Evolutionary conservation across 257 asterid genomes (phyloP).

Genomic region (Penstemon newberryi): DNA sequence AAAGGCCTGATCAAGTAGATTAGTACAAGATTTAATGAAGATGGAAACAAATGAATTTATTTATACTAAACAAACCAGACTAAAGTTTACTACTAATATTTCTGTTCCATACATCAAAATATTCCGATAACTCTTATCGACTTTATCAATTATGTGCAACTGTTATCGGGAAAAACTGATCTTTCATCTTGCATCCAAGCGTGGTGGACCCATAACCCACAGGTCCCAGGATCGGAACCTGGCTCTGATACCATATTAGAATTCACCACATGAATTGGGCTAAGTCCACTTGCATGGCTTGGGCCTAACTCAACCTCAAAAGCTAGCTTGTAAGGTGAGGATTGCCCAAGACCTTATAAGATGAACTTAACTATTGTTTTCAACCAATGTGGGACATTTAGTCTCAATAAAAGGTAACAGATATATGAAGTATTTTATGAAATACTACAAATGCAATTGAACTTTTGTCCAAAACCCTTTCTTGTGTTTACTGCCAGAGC

Average conservation of each 20-base stretch:
- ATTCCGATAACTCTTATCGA: neutral
- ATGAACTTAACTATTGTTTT: no score
- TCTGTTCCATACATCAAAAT: neutral
- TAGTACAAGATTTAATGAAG: neutral
- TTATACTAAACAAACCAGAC: neutral
- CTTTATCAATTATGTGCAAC: neutral
- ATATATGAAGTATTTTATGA: neutral
- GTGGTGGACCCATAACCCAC: no score
- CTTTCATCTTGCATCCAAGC: neutral
- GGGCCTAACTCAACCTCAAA: no score
- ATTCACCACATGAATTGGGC: no score
- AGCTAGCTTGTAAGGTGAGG: no score
- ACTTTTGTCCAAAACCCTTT: neutral
- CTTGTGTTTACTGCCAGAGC: neutral
- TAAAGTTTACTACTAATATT: neutral
- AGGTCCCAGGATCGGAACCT: no score
- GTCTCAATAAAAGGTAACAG: neutral
- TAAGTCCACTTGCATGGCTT: no score
- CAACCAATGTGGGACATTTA: no score
- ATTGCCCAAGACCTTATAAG: no score
- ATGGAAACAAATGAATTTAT: neutral
- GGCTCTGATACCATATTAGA: no score
- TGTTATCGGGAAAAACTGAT: neutral
- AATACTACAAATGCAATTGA: neutral
- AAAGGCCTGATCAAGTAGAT: slow-evolving; percentile 52